These are phyloP conservation scores for Talaromyces funiculosus DNA, from an alignment of 2,329 filamentous ascomycete genomes.

Conservation along the genomic window DNA sequence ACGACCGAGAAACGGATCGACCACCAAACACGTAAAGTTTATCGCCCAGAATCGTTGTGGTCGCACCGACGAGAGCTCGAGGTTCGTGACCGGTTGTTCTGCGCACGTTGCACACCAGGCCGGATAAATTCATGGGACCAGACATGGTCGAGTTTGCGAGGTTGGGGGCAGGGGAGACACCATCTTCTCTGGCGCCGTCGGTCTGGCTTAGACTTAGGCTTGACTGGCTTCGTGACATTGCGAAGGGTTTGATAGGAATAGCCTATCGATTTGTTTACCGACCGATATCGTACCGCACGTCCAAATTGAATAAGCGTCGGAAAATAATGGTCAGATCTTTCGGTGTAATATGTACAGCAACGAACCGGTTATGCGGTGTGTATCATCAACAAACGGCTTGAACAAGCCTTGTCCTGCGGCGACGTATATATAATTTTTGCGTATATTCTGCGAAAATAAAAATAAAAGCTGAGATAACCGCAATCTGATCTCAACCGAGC, in stretches of 20 bases:
- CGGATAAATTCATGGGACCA: constrained; percentile 57
- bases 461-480: neutral
- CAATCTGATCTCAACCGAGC: neutral
- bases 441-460: neutral
- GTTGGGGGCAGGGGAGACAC: constrained; percentile 19
- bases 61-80: constrained; percentile 85
- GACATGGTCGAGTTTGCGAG: constrained; percentile 25
- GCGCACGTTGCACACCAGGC: constrained; percentile 63
- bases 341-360: neutral
- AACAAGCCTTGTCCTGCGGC: neutral
- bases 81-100: constrained; percentile 88
- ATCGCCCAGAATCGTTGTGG: constrained; percentile 89
- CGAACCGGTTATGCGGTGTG: neutral
- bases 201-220: constrained; percentile 33
- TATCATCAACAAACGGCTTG: neutral
- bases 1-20: constrained; percentile 75
- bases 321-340: neutral
- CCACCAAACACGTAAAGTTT: constrained; percentile 97
- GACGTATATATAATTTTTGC: neutral
- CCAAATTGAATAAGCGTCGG: neutral
- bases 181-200: constrained; percentile 29
- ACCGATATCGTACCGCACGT: neutral
- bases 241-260: neutral
- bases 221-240: constrained; percentile 32
- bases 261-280: too few species aligned